A percentile compares a stretch with the other conserved stretches of the same genome.
Conservation (phyloP, 768 basidiomycete genomes). For the Amanita rubescens region DNA sequence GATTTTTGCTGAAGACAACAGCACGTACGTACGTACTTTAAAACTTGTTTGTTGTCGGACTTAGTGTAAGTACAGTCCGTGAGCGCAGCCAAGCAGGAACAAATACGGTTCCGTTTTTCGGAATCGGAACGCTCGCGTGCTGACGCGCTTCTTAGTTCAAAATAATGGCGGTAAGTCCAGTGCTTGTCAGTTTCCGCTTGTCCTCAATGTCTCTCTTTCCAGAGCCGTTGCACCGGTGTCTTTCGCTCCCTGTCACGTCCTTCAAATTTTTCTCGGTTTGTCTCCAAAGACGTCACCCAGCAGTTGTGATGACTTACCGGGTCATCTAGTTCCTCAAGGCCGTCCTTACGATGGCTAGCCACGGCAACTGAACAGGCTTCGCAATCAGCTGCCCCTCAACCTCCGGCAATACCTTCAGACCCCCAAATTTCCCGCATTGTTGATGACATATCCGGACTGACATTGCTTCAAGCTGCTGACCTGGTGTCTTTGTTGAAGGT, state of each 20-base stretch:
- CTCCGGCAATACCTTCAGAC: conserved; percentile 38
- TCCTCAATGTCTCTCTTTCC: neutral
- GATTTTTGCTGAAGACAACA: too few relatives aligned
- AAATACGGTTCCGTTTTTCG: neutral
- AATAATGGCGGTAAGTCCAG: conserved; percentile 4
- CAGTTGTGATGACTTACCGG: neutral
- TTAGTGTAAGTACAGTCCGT: neutral
- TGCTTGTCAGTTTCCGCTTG: neutral
- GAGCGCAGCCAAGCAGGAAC: neutral
- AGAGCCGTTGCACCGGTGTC: conserved; percentile 39
- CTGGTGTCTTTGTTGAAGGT: conserved; percentile 90
- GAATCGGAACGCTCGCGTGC: neutral
- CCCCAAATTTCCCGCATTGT: conserved; percentile 77
- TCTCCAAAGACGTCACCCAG: conserved; percentile 6
- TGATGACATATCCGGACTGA: conserved; percentile 84
- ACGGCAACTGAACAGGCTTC: conserved; percentile 43
- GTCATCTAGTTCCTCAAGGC: conserved; percentile 29
- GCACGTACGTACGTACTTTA: too few relatives aligned
- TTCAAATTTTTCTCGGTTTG: conserved; percentile 29
- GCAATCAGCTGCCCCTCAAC: conserved; percentile 34
- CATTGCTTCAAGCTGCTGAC: conserved; percentile 92
- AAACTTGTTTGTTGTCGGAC: too few relatives aligned
- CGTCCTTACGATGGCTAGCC: conserved; percentile 47
- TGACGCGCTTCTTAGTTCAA: neutral
- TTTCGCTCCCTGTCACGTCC: conserved; percentile 37